These are phyloP conservation scores for Xylaria cubensis DNA, from an alignment of 495 filamentous ascomycete genomes.

Conservation along the genomic window DNA sequence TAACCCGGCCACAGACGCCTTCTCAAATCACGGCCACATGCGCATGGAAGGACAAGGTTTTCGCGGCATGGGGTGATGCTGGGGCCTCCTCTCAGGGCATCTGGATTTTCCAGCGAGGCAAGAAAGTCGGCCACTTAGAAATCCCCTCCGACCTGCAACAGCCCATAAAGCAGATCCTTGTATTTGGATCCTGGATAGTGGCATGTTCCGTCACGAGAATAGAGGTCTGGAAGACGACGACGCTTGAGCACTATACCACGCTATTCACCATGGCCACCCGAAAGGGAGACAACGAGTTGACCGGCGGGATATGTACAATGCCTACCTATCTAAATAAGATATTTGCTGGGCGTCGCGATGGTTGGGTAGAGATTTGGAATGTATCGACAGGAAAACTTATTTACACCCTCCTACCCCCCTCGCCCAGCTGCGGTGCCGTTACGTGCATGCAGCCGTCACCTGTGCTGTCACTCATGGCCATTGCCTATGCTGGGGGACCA, in stretches of 20 bases:
- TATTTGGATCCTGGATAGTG: constrained; percentile 92
- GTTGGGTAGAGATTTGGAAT: constrained; percentile 97
- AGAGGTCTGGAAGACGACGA: constrained; percentile 87
- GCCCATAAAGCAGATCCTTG: constrained; percentile 76
- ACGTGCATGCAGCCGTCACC: constrained; percentile 84
- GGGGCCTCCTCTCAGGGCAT: constrained; percentile 67
- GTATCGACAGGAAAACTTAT: constrained; percentile 87
- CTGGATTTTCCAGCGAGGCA: constrained; percentile 97
- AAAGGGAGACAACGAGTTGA: constrained; percentile 65
- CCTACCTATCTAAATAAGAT: constrained; percentile 96
- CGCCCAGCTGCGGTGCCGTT: constrained; percentile 70
- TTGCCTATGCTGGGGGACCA: constrained; percentile 81
- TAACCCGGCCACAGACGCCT: constrained; percentile 88
- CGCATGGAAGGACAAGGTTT: constrained; percentile 86
- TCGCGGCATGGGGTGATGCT: constrained; percentile 81
- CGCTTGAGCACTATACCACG: constrained; percentile 88
- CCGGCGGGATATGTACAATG: constrained; percentile 78
- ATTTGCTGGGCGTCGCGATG: constrained; percentile 83
- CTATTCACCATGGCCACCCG: constrained; percentile 59
- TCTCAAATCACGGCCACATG: constrained; percentile 81
- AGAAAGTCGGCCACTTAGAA: constrained; percentile 77
- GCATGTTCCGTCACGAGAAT: constrained; percentile 76
- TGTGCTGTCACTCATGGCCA: constrained; percentile 82
- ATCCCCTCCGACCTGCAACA: constrained; percentile 64
- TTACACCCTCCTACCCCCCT: constrained; percentile 78